Conservation (phyloP, 441 rosid species). For the Cnidoscolus chayamansa region DNA sequence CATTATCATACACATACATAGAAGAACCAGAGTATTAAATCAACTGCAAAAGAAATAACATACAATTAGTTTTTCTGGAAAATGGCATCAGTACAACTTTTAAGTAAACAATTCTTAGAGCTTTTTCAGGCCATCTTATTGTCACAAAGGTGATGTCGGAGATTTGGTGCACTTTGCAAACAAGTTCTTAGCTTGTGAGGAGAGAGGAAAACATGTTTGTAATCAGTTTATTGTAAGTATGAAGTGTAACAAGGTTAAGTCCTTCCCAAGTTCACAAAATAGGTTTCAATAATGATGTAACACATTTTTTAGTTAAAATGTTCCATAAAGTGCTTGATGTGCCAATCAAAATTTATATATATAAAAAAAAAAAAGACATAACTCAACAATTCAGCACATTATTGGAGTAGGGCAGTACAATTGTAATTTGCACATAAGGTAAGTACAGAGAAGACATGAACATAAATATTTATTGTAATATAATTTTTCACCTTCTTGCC, state of each 20-base stretch:
- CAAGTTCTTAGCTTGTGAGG: not conserved
- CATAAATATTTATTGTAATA: not conserved
- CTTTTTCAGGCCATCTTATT: not conserved
- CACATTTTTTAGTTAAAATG: not conserved
- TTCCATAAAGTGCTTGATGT: not conserved
- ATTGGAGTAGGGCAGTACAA: not conserved
- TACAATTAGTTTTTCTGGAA: not conserved
- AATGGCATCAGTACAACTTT: not conserved
- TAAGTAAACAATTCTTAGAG: not conserved
- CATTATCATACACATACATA: not conserved
- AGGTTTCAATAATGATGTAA: not conserved
- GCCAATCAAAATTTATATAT: not conserved
- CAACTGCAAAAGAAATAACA: not conserved
- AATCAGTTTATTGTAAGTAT: not conserved
- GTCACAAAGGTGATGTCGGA: not conserved
- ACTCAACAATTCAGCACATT: not conserved
- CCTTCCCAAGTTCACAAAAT: not conserved
- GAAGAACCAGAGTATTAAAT: not conserved
- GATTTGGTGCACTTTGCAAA: not conserved
- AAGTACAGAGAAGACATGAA: not conserved
- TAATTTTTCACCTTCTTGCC: slow-evolving; percentile 82
- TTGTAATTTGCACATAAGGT: not conserved
- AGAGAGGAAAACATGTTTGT: not conserved
- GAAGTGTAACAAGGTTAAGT: not conserved
- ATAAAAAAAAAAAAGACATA: not conserved